Base-by-base conservation (phyloP, 345 rosid species). In the Gossypium rotundifolium region DNA sequence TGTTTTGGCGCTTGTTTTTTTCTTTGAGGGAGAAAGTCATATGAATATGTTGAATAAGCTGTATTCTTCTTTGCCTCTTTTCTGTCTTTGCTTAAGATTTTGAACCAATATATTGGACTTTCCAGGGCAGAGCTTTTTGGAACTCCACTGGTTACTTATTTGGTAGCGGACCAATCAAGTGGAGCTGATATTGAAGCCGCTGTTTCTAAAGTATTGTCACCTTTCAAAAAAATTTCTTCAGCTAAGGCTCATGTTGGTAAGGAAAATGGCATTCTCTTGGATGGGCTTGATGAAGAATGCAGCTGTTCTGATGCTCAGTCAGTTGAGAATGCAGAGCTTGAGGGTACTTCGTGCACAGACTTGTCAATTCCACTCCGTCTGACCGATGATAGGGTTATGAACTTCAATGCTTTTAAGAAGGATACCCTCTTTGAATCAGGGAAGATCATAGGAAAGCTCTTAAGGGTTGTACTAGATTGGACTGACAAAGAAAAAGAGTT, bases 381-480 rank as follows among this genome's bases (percentile, higher is more conserved):
- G 59, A 68, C 81, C 52, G 88, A 90, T 73, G 78, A 79, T 52
- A 66, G 76, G 74, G 67, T 72, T 72, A 58, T n/a, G 59, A 74
- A 38, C 78, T 71, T 55, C 69, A 85, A 88, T 84, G 88, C 84
- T 38, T 76, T 92, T 62, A 75, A 79, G 63, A 79, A 76, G 70
- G 88, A 88, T 79, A 68, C 89, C 23, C 44, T 81, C 45, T 71
- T 88, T 51, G 82, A 88, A 73, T 71, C 85, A 60, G 88, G 83
- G 45, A 75, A 76, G 71, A 77, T 65, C 40, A 33, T 33, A 33
- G 40, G 40, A 5, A 33, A 33, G 7, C 40, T 33, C 61, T 54
- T 86, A 52, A 92, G 80, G 75, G 76, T 89, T 74, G 27, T 85
- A 78, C 75, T 92, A 54, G 88, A 84, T 72, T 94, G 98, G 98